These are phyloP conservation scores for Aspergillus novofumigatus DNA, from an alignment of 2,329 filamentous ascomycete genomes.

Conservation along the genomic window DNA sequence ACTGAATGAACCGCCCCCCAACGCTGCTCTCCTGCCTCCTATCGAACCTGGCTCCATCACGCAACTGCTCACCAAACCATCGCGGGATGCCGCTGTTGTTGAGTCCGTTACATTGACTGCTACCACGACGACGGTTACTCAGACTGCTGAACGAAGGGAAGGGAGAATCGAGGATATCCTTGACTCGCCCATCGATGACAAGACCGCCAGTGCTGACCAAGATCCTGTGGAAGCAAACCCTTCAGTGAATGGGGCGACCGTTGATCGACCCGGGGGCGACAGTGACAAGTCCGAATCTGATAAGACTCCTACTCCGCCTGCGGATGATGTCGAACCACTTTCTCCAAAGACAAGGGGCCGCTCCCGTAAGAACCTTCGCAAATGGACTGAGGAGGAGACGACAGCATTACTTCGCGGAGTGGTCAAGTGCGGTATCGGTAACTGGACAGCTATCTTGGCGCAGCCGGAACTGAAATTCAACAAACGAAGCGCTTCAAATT, in stretches of 20 bases:
- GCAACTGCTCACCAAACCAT: constrained; percentile 34
- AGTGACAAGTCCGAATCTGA: constrained; percentile 3
- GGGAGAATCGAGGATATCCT: constrained; percentile 35
- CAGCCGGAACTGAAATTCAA: constrained; percentile 56
- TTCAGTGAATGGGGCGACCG: constrained; percentile 3
- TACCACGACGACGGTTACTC: constrained; percentile 18
- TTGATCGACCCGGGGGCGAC: constrained; percentile 3
- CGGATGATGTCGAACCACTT: constrained; percentile 19
- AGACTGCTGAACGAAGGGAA: constrained; percentile 28
- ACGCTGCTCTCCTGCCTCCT: constrained; percentile 57
- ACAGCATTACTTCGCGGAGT: constrained; percentile 55
- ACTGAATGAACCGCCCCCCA: constrained; percentile 60
- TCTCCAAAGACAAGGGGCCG: constrained; percentile 35
- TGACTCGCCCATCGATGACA: constrained; percentile 23
- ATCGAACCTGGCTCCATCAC: constrained; percentile 50
- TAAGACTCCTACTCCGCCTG: constrained; percentile 1
- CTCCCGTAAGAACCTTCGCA: constrained; percentile 47
- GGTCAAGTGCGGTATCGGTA: constrained; percentile 58
- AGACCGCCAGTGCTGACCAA: constrained; percentile 13
- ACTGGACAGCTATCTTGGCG: constrained; percentile 60
- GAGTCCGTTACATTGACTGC: constrained; percentile 19
- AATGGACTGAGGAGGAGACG: constrained; percentile 62
- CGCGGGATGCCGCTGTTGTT: constrained; percentile 20
- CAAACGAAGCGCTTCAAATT: constrained; percentile 55
- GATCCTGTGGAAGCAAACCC: constrained; percentile 9